Evolutionary conservation across 148 eudicot species (phyloP), one percentile per base, ranked within the genome.

Genomic region (Chenopodium album): DNA sequence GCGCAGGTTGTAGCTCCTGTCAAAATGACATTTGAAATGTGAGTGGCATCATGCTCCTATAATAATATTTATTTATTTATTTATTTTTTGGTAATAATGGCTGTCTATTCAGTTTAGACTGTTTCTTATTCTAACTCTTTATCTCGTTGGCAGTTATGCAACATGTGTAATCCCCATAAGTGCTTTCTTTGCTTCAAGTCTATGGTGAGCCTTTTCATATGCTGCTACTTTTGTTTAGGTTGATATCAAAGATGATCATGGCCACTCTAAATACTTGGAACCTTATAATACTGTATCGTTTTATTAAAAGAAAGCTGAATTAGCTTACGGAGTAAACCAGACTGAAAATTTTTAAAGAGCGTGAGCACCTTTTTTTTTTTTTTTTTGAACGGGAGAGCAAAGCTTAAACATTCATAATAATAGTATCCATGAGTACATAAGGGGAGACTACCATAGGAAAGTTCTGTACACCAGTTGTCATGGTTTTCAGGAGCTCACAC

Each of bases 1-100:
- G 20, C 88, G 85, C 94, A 95, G 98, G 94, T 95, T 88, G 97
- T 95, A 73, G 41, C 97, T 50, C 98, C 98, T 56, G 95, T 95
- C 80, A 93, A 95, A 84, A 95, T 95, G 98, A 95, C 98, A 67
- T 91, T 92, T 79, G 90, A 90, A 86, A 95, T 95, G 98, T 95
- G 88, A 91, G 98, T 83, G 56, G 66, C 80, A 52, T 67, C 19
- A 41, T 56, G 29, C 75, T 19, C 32, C 62, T 65, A 52, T 75
- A 14, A 31, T 41, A 41, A 20, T 31, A 44, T 65, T 29, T 47
- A 69, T 79, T 60, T 34, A 1, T 34, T 37, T 37, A 3, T 37
- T 37, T 37, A 4, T 37, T 37, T 37, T 37, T 41, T 41, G 0
- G 7, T 41, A 13, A 22, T 65, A 31, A n/a, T 41, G 65, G 13